A percentile compares a stretch with the other conserved stretches of the same genome.
Evolutionary conservation across 306 rosid genomes (phyloP).

Genomic region (Begonia fuchsioides): DNA sequence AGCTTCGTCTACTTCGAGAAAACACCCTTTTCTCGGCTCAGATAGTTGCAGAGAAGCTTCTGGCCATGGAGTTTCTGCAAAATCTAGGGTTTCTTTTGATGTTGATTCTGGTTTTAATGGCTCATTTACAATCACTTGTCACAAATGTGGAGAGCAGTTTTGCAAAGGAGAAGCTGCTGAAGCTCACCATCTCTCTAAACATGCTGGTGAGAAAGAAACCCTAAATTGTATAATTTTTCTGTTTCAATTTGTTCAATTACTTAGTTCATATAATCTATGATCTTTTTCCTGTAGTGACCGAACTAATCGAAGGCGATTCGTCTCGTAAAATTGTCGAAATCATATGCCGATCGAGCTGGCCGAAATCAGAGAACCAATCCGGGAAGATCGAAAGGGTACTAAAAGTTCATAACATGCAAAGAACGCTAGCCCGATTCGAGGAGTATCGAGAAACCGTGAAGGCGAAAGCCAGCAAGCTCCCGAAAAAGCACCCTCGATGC

Average conservation of each 20-base stretch:
- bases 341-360: slow-evolving; percentile 79
- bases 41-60: slow-evolving; percentile 30
- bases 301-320: slow-evolving; percentile 91
- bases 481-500: slow-evolving; percentile 86
- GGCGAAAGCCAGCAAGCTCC: slow-evolving; percentile 74
- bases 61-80: slow-evolving; percentile 12
- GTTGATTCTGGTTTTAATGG: slow-evolving; percentile 26
- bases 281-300: slow-evolving; percentile 41
- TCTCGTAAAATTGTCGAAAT: slow-evolving; percentile 85
- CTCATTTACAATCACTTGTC: slow-evolving; percentile 38
- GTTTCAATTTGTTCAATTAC: neutral
- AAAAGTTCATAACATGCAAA: slow-evolving; percentile 94
- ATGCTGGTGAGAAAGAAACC: slow-evolving; percentile 56
- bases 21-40: slow-evolving; percentile 28
- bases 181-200: slow-evolving; percentile 81
- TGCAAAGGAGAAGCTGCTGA: slow-evolving; percentile 80
- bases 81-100: slow-evolving; percentile 36
- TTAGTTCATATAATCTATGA: neutral
- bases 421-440: slow-evolving; percentile 70
- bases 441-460: slow-evolving; percentile 80
- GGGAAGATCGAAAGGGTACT: slow-evolving; percentile 71
- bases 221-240: neutral
- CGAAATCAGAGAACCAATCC: slow-evolving; percentile 61
- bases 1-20: slow-evolving; percentile 42
- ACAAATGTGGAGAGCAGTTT: slow-evolving; percentile 80